Base-by-base conservation (phyloP, 2,329 filamentous ascomycete genomes). In the Aureobasidium sp. region DNA sequence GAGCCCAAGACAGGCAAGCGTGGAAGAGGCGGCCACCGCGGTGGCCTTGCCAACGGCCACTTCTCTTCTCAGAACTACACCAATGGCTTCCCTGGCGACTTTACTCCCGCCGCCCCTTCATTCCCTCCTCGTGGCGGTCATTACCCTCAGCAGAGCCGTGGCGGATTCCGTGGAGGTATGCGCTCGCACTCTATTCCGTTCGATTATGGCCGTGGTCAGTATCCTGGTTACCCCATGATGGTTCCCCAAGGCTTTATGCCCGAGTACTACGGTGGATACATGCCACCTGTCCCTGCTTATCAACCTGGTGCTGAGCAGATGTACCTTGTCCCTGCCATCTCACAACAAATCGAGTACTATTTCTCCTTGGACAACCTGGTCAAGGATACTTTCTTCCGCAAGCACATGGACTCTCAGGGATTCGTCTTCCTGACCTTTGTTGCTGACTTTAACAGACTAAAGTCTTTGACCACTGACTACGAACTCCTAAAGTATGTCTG, bases 321-420 rank as follows among this genome's bases (percentile, higher is more conserved):
- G 64, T 79, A 80, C 39, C 68, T 85, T 37, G 75, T 84, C 65
- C 74, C 74, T 71, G 83, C 83, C 82, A 83, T 84, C 70, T 81
- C 79, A 65, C 82, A 79, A 68, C 86, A 87, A 70, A 64, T 74
- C 41, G 91, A 96, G 70, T 99, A 97, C 78, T 99, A 99, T 76
- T 96, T 99, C 77, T 97, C 93, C 0, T 84, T 96, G 31, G 90
- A 97, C 70, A 99, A 99, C 72, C 82, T 97, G 55, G 89, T 90
- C 81, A 97, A 96, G 76, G 94, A 99, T 71, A 82, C 90, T 70
- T 97, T 86, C 75, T 81, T 99, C 63, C 87, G 94, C 62, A 87
- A 85, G 70, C 87, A 92, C 68, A 97, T 99, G 94, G 93, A 99
- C 72, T 90, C 89, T 0, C 90, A 97, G 73, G 94, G 94, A 20